A percentile compares a stretch with the other conserved stretches of the same genome.
Evolutionary conservation across 2,329 filamentous ascomycete species (phyloP).

Genomic region (Fusarium sp.): DNA sequence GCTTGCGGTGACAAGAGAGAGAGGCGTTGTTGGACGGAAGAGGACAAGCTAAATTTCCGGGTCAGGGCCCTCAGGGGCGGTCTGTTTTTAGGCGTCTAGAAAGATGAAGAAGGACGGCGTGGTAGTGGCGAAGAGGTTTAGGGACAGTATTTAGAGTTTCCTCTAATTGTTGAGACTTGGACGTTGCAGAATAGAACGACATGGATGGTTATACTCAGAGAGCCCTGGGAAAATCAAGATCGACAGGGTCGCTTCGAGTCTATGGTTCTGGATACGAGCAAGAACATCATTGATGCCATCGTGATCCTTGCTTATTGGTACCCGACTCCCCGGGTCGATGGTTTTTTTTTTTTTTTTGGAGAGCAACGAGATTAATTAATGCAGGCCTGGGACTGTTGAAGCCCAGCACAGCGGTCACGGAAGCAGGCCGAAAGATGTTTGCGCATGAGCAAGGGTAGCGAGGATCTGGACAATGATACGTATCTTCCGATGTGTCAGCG

Average conservation of each 20-base stretch:
- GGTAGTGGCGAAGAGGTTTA: not conserved
- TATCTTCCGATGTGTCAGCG: constrained; percentile 28
- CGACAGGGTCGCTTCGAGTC: constrained; percentile 14
- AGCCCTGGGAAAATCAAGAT: constrained; percentile 9
- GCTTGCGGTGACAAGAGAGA: not conserved
- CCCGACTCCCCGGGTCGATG: not conserved
- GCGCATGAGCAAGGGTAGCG: not conserved
- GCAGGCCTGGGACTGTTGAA: not conserved
- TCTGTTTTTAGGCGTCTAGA: not conserved
- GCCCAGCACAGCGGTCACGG: not conserved
- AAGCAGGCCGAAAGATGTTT: constrained; percentile 11
- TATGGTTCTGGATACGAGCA: not conserved
- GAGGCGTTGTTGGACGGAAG: not conserved
- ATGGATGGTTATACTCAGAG: not conserved
- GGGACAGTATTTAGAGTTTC: constrained; percentile 9
- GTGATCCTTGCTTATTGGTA: not conserved
- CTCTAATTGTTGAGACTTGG: not conserved
- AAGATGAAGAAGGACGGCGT: not conserved
- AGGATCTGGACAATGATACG: not conserved
- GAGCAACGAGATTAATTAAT: not conserved
- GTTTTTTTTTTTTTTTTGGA: too few relatives aligned
- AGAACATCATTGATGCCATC: constrained; percentile 12
- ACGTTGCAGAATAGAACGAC: not conserved
- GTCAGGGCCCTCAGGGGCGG: not conserved
- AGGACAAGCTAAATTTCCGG: not conserved